phyloP scores from a whole-genome alignment of 2,329 filamentous ascomycete genomes.

The Diaporthe sp. region DNA sequence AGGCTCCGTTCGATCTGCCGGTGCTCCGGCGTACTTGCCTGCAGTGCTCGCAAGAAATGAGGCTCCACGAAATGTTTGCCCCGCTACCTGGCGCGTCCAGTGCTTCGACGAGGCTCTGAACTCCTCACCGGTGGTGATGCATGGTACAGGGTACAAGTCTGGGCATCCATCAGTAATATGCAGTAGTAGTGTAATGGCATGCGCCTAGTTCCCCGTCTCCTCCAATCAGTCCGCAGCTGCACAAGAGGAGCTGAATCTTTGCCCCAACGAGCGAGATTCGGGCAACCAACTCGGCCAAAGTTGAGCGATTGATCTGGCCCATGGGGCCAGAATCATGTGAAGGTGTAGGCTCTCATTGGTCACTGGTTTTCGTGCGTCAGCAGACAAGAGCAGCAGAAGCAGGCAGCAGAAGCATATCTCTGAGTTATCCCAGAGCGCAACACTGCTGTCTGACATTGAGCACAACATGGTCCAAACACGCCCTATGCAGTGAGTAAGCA shows the following conservation, averaged over 20 bases:
- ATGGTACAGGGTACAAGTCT: background rate
- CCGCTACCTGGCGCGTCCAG: background rate
- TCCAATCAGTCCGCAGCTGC: background rate
- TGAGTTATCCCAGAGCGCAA: background rate
- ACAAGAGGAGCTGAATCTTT: background rate
- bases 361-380: background rate
- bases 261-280: background rate
- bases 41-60: background rate
- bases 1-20: background rate
- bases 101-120: background rate
- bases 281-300: background rate
- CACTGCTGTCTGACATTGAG: background rate
- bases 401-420: background rate
- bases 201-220: background rate
- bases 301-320: background rate
- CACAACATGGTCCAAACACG: background rate
- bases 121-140: background rate
- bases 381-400: background rate
- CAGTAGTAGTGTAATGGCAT: background rate
- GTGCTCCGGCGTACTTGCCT: background rate
- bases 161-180: background rate
- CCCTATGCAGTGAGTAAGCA: background rate
- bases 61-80: background rate
- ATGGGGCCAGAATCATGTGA: background rate
- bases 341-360: background rate